phyloP scores from a whole-genome alignment of 371 early-diverging fungal genomes.

The Apophysomyces elegans region DNA sequence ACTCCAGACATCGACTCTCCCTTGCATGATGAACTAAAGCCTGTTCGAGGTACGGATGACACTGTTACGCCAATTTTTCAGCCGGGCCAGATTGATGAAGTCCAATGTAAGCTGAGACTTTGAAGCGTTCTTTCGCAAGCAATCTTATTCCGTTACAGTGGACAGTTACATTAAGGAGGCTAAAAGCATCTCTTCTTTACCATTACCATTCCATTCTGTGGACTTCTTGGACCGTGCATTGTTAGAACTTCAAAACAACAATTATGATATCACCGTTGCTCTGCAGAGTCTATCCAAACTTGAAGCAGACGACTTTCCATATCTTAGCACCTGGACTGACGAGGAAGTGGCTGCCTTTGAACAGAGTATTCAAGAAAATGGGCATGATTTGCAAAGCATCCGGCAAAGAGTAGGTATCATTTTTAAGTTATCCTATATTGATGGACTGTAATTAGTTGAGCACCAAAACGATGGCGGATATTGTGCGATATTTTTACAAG shows the following conservation, averaged over 20 bases:
- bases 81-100: conserved; percentile 41
- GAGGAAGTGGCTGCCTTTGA: conserved; percentile 70
- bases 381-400: conserved; percentile 72
- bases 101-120: conserved; percentile 32
- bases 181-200: conserved; percentile 38
- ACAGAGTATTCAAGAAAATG: conserved; percentile 66
- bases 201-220: conserved; percentile 48
- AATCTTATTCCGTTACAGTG: conserved; percentile 28
- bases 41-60: conserved; percentile 54
- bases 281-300: conserved; percentile 55
- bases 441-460: conserved; percentile 47
- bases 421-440: conserved; percentile 2
- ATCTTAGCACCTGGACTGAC: conserved; percentile 64
- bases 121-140: conserved; percentile 2
- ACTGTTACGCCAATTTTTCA: conserved; percentile 49
- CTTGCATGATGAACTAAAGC: background rate
- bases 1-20: background rate
- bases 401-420: conserved; percentile 40
- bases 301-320: conserved; percentile 52
- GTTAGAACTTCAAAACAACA: conserved; percentile 53
- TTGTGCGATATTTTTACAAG: conserved; percentile 71
- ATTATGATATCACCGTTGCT: conserved; percentile 64
- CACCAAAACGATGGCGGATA: conserved; percentile 64
- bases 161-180: conserved; percentile 54
- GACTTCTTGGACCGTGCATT: conserved; percentile 71